These are phyloP conservation scores for Naganishia vaughanmartiniae DNA, from an alignment of 768 basidiomycete species.

Conservation along the genomic window DNA sequence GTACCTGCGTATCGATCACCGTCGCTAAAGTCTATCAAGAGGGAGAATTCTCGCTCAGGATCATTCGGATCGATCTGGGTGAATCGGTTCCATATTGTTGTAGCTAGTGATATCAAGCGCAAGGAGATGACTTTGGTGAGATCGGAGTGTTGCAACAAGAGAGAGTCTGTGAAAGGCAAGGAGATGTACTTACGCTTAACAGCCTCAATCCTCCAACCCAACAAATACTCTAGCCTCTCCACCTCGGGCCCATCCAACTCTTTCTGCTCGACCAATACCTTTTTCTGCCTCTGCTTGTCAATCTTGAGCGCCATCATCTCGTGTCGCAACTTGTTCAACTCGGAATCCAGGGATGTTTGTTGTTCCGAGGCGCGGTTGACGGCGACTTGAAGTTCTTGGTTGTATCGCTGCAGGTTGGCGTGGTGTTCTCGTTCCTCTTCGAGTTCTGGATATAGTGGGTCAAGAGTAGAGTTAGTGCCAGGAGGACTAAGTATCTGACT, in stretches of 20 bases:
- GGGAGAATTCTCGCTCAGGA: conserved; percentile 64
- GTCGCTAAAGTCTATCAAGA: conserved; percentile 70
- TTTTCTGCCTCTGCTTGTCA: conserved; percentile 68
- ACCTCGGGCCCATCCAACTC: conserved; percentile 61
- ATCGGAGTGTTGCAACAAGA: not conserved
- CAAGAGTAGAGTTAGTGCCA: too few species aligned
- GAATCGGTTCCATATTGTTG: conserved; percentile 53
- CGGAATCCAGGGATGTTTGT: conserved; percentile 36
- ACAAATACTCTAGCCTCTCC: conserved; percentile 59
- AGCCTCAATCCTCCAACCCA: conserved; percentile 73
- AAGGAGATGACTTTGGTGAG: conserved; percentile 62
- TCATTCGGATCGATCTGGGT: conserved; percentile 63
- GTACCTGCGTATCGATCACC: conserved; percentile 64
- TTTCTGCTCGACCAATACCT: conserved; percentile 60
- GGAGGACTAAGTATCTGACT: conserved; percentile 54
- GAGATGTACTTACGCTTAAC: conserved; percentile 57
- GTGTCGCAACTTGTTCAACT: conserved; percentile 36
- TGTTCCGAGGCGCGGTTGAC: conserved; percentile 55
- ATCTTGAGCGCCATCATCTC: conserved; percentile 33
- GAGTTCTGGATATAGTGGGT: conserved; percentile 32
- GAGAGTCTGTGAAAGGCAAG: not conserved
- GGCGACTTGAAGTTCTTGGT: conserved; percentile 67
- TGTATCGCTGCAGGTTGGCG: conserved; percentile 62
- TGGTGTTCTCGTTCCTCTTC: conserved; percentile 44
- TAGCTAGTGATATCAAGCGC: conserved; percentile 54